Conservation (phyloP, 2,329 filamentous ascomycete genomes). For the Pseudocercospora musae region DNA sequence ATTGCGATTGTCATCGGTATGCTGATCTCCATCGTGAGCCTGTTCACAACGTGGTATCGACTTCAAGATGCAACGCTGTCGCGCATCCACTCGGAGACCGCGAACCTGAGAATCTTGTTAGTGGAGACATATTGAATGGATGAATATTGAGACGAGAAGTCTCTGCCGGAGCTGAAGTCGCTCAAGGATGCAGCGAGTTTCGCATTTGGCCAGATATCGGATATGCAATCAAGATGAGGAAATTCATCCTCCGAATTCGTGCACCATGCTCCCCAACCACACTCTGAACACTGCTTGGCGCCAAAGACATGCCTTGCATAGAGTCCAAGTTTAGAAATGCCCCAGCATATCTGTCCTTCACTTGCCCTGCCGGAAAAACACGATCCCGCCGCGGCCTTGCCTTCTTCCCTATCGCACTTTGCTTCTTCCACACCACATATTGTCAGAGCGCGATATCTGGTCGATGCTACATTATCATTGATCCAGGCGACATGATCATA, state of each 20-base stretch:
- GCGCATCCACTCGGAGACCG: background rate
- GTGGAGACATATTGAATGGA: background rate
- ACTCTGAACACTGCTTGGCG: background rate
- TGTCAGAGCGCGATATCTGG: conserved; percentile 1
- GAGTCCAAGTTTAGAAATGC: conserved; percentile 9
- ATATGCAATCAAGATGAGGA: background rate
- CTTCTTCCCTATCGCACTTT: conserved; percentile 4
- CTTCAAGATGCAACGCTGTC: too few species aligned
- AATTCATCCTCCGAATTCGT: background rate
- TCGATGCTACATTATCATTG: background rate
- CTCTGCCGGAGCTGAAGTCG: background rate
- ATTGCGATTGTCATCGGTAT: conserved; percentile 39
- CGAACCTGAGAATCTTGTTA: background rate
- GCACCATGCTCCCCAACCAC: background rate
- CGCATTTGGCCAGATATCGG: background rate
- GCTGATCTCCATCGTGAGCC: background rate
- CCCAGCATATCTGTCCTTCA: background rate
- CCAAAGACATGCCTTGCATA: background rate
- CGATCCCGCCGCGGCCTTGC: conserved; percentile 8
- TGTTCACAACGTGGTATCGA: background rate
- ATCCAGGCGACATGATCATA: conserved; percentile 5
- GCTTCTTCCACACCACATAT: conserved; percentile 7
- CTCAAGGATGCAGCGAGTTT: background rate
- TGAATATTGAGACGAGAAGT: background rate
- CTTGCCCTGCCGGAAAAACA: conserved; percentile 8